Percentiles rank a stretch among this genome's conserved stretches.
Evolutionary conservation across 2,329 filamentous ascomycete genomes (phyloP).

Genomic region (Ophiostoma himal-ulmi): DNA sequence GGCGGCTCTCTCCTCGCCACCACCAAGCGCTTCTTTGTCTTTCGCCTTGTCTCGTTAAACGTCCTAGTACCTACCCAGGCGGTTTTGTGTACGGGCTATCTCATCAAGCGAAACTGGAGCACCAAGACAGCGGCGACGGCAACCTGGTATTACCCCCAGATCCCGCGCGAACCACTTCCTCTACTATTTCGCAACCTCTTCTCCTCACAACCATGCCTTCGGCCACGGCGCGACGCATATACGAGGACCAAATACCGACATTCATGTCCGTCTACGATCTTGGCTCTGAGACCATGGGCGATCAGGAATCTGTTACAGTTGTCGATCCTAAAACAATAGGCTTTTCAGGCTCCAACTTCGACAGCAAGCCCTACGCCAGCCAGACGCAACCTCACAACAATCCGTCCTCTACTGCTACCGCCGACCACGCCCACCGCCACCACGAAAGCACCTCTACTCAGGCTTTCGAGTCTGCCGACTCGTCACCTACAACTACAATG

Average conservation of each 20-base stretch:
- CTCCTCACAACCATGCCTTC: slow-evolving; percentile 50
- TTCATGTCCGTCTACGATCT: slow-evolving; percentile 72
- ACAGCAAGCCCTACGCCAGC: slow-evolving; percentile 34
- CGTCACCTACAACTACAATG: slow-evolving; percentile 88
- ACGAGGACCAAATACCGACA: slow-evolving; percentile 66
- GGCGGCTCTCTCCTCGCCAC: not conserved
- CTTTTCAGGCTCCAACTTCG: slow-evolving; percentile 36
- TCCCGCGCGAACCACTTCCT: slow-evolving; percentile 10
- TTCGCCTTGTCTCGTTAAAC: slow-evolving; percentile 1
- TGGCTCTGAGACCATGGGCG: slow-evolving; percentile 51
- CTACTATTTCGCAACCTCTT: not conserved
- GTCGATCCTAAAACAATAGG: slow-evolving; percentile 50
- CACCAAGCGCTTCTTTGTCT: not conserved
- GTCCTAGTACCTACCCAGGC: slow-evolving; percentile 17
- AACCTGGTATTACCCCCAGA: slow-evolving; percentile 10
- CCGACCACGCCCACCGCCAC: slow-evolving; percentile 58
- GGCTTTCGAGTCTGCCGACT: slow-evolving; percentile 78
- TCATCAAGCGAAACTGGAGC: slow-evolving; percentile 15
- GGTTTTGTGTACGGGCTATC: slow-evolving; percentile 16
- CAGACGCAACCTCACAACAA: slow-evolving; percentile 29
- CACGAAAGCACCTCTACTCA: slow-evolving; percentile 73
- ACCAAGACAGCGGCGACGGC: slow-evolving; percentile 16
- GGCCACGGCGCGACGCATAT: slow-evolving; percentile 54
- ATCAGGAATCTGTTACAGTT: slow-evolving; percentile 49
- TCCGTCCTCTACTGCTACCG: slow-evolving; percentile 20